A percentile compares a stretch with the other conserved stretches of the same genome.
phyloP scores from a whole-genome alignment of 2,329 filamentous ascomycete genomes.

The Arthroderma uncinatum region DNA sequence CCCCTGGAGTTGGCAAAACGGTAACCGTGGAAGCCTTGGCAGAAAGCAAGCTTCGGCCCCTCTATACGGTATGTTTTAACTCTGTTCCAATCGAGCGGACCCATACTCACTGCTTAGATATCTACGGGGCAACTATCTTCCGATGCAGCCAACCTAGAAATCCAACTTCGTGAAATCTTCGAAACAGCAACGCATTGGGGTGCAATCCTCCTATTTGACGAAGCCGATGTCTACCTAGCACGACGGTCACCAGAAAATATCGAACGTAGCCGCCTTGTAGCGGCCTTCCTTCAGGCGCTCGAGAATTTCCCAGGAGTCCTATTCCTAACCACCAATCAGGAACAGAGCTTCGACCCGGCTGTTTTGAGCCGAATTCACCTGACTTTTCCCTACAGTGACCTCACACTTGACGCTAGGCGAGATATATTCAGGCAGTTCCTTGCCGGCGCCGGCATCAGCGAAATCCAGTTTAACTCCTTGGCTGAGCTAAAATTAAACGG shows the following conservation, averaged over 20 bases:
- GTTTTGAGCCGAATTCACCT: constrained; percentile 11
- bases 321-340: constrained; percentile 13
- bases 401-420: constrained; percentile 5
- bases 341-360: constrained; percentile 8
- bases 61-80: not conserved
- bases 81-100: not conserved
- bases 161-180: constrained; percentile 8
- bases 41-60: not conserved
- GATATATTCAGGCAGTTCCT: constrained; percentile 9
- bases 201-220: constrained; percentile 15
- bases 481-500: constrained; percentile 1
- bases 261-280: constrained; percentile 19
- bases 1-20: constrained; percentile 25
- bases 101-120: constrained; percentile 5
- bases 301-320: constrained; percentile 12
- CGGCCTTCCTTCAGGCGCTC: constrained; percentile 11
- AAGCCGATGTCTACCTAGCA: constrained; percentile 16
- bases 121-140: constrained; percentile 9
- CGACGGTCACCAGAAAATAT: constrained; percentile 13
- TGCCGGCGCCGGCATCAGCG: not conserved
- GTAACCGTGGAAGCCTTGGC: constrained; percentile 24
- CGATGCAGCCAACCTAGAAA: constrained; percentile 8
- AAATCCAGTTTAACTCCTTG: constrained; percentile 7
- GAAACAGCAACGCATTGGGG: constrained; percentile 11
- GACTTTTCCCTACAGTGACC: constrained; percentile 9